Evolutionary conservation across 805 yeast genomes (phyloP).

Genomic region (Monosporozyma aerobia): DNA sequence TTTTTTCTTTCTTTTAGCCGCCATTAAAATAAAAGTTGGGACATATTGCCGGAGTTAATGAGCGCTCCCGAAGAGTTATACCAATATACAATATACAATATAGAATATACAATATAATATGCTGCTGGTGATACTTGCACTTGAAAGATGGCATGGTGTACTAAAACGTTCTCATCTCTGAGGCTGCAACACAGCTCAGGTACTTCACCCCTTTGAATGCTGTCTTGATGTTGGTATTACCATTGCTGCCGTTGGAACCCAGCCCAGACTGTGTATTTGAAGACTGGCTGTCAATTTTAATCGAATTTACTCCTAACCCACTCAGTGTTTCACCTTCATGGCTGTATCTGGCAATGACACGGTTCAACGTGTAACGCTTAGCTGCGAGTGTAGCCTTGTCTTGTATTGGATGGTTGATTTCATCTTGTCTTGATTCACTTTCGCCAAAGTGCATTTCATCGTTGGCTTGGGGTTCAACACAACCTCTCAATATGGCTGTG

Average conservation of each 20-base stretch:
- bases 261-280: not conserved
- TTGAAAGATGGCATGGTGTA: not conserved
- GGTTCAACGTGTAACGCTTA: not conserved
- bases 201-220: conserved; percentile 6
- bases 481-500: conserved; percentile 59
- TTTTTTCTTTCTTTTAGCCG: no score
- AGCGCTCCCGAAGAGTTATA: no score
- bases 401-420: not conserved
- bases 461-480: conserved; percentile 28
- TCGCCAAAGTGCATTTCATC: not conserved
- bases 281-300: conserved; percentile 43
- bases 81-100: no score
- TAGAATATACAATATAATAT: no score
- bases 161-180: not conserved
- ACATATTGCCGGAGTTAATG: no score
- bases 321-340: conserved; percentile 56
- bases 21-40: no score
- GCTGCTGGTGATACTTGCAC: not conserved
- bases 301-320: conserved; percentile 58
- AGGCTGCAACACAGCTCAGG: not conserved
- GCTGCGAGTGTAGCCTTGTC: not conserved
- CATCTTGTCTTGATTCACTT: not conserved
- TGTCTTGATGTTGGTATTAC: not conserved
- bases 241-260: not conserved
- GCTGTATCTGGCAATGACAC: conserved; percentile 38